Evolutionary conservation across 2,329 filamentous ascomycete species (phyloP).

Genomic region (Claviceps africana): DNA sequence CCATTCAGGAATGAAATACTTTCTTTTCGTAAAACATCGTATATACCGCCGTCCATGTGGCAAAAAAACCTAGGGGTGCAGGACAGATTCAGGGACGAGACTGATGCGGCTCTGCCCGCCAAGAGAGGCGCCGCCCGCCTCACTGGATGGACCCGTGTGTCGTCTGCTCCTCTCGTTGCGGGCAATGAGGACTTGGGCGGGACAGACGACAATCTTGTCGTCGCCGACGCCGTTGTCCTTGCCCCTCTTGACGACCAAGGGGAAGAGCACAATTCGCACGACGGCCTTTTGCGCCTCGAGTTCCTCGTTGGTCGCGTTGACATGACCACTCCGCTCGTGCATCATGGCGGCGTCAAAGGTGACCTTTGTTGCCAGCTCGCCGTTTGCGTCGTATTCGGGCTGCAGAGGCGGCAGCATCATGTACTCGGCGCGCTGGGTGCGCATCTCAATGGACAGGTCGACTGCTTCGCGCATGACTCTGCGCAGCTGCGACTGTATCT

Average conservation of each 20-base stretch:
- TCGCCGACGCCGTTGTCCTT: constrained; percentile 78
- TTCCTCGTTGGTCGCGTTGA: constrained; percentile 51
- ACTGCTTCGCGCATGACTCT: constrained; percentile 83
- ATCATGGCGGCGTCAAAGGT: constrained; percentile 87
- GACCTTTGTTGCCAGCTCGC: constrained; percentile 76
- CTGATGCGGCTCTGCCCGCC: constrained; percentile 25
- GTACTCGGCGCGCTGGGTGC: constrained; percentile 89
- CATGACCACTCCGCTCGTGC: constrained; percentile 72
- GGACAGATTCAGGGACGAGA: constrained; percentile 21
- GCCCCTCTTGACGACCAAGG: constrained; percentile 89
- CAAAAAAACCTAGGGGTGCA: constrained; percentile 19
- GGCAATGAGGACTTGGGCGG: constrained; percentile 81
- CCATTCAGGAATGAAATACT: neutral
- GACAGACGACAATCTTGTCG: constrained; percentile 89
- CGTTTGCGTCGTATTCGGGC: constrained; percentile 87
- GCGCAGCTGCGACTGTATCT: constrained; percentile 71
- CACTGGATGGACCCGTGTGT: constrained; percentile 33
- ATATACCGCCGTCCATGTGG: constrained; percentile 13
- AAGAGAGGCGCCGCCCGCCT: constrained; percentile 33
- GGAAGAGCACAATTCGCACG: constrained; percentile 88
- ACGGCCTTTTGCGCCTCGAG: constrained; percentile 63
- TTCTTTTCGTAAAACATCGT: neutral
- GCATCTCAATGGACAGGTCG: constrained; percentile 89
- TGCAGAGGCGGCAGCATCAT: constrained; percentile 95
- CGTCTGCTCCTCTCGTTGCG: constrained; percentile 27